Conservation (phyloP, 305 asterid genomes). For the Plantago rigida region DNA sequence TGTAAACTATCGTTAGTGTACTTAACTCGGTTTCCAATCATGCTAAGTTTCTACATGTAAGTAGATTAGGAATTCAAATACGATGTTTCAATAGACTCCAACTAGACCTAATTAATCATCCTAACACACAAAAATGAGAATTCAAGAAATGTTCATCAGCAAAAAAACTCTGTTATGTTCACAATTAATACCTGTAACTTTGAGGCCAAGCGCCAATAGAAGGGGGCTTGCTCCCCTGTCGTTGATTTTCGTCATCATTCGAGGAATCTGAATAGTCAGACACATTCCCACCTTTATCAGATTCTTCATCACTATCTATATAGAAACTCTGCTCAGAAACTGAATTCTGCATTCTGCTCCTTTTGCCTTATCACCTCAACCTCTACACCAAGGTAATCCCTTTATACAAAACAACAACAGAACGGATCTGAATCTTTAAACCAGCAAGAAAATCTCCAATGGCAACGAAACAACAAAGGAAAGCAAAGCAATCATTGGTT, state of each 20-base stretch:
- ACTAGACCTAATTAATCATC: too few relatives aligned
- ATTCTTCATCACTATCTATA: slow-evolving; percentile 61
- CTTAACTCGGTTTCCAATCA: too few relatives aligned
- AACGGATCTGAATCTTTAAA: slow-evolving; percentile 5
- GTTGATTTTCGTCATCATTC: slow-evolving; percentile 32
- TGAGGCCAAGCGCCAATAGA: slow-evolving; percentile 71
- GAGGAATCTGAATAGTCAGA: slow-evolving; percentile 45
- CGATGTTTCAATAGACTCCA: not conserved
- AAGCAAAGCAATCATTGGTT: too few relatives aligned
- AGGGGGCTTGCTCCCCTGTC: slow-evolving; percentile 41
- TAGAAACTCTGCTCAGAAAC: slow-evolving; percentile 47
- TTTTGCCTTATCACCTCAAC: slow-evolving; percentile 19
- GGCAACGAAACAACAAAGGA: too few relatives aligned
- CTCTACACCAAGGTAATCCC: slow-evolving; percentile 15
- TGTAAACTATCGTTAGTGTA: too few relatives aligned
- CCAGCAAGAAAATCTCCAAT: not conserved
- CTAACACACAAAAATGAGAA: not conserved
- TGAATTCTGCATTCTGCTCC: slow-evolving; percentile 41
- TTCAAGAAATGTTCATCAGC: not conserved
- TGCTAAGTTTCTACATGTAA: too few relatives aligned
- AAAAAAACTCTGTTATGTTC: not conserved
- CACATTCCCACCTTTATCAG: slow-evolving; percentile 49
- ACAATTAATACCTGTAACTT: slow-evolving; percentile 53
- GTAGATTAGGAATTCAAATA: not conserved
- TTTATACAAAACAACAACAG: not conserved